Base-by-base conservation (phyloP, 495 filamentous ascomycete species). In the Penicillium lagena region DNA sequence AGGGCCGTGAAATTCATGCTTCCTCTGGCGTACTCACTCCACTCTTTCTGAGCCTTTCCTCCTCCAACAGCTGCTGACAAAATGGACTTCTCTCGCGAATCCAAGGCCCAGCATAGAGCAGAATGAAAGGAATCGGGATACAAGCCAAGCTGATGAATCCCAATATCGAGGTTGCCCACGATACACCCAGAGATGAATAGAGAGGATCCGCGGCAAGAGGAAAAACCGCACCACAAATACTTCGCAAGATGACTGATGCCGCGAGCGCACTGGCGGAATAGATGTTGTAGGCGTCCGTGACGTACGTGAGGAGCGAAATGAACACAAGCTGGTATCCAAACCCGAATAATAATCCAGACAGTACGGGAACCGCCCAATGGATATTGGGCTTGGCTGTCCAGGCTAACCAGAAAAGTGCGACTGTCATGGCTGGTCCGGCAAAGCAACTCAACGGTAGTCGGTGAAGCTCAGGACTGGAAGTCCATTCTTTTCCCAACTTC, bases 271-370 rank as follows among this genome's bases (percentile, higher is more conserved):
- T 78, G 4, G 86, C 86, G 1, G 86, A 68, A 31, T 80, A 88
- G 41, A 83, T 77, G 40, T 78, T 76, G 60, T 90, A 89, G 9
- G 85, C 85, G 54, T 90, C 86, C 9, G 83, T 82, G 35, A 90
- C 68, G 46, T 90, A 90, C 48, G 87, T 90, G 9, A 89, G 62
- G 22, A 85, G 73, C 0, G 81, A 78, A 35, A 82, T 81, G 59
- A 87, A 88, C 12, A 81, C 76, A 12, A 79, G 66, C 8, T 79
- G 66, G 57, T 83, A 88, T 7, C 82, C 86, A 29, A 81, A 67
- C 12, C 86, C 86, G 49, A 88, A 89, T 1, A 81, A 64, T 9
- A 88, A 53, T 0, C 83, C 84, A 0, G 80, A 75, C 2, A 86
- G 51, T 14, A 80, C 71, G 0, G 85, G 84, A 4, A 79, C 76